phyloP scores from a whole-genome alignment of 805 yeast genomes.

The Ogataea minuta region DNA sequence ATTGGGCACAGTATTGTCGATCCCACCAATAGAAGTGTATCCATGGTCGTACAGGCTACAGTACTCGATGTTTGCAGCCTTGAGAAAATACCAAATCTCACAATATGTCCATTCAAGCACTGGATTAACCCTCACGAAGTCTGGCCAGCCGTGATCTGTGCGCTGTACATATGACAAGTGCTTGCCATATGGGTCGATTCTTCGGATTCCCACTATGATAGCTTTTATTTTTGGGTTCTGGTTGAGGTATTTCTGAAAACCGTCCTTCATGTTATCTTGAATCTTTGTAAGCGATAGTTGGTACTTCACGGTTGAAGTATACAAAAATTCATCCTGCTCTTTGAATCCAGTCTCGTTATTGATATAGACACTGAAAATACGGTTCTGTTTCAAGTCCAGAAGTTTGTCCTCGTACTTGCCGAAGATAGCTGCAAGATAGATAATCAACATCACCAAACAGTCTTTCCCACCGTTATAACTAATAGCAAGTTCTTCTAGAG shows the following conservation, averaged over 20 bases:
- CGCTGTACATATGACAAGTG: conserved; percentile 56
- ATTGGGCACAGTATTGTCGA: conserved; percentile 66
- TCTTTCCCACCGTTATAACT: conserved; percentile 97
- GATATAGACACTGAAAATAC: conserved; percentile 60
- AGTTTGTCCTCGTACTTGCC: conserved; percentile 19
- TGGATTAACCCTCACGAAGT: conserved; percentile 81
- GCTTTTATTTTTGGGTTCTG: conserved; percentile 57
- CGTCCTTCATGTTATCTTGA: conserved; percentile 55
- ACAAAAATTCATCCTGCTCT: conserved; percentile 67
- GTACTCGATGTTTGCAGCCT: conserved; percentile 57
- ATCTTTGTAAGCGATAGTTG: conserved; percentile 47
- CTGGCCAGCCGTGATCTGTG: conserved; percentile 93
- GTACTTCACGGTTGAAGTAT: conserved; percentile 51
- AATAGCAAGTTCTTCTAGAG: conserved; percentile 57
- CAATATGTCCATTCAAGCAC: conserved; percentile 82
- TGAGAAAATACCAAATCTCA: conserved; percentile 82
- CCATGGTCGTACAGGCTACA: conserved; percentile 80
- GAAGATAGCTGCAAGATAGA: conserved; percentile 59
- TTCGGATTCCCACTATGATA: conserved; percentile 83
- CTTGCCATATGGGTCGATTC: conserved; percentile 82
- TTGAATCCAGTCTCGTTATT: conserved; percentile 71
- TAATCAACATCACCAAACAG: conserved; percentile 81
- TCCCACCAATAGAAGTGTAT: conserved; percentile 87
- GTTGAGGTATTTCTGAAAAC: conserved; percentile 62
- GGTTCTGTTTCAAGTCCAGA: conserved; percentile 23